Conservation (phyloP, 192 early-diverging fungal genomes). For the Coemansia sp. region DNA sequence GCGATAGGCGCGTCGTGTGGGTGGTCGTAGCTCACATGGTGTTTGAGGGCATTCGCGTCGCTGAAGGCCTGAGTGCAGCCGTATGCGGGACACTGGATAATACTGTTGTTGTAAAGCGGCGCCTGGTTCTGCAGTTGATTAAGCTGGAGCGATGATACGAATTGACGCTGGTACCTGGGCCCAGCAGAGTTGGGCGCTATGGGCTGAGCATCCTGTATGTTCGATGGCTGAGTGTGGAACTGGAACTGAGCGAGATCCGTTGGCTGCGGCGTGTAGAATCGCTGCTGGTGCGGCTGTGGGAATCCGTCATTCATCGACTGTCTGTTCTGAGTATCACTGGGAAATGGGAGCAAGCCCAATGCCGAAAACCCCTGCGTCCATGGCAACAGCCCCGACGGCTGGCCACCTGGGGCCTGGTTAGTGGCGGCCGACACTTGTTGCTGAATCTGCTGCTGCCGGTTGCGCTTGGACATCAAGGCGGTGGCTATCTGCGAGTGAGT, state of each 20-base stretch:
- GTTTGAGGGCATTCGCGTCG: constrained; percentile 45
- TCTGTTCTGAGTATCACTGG: neutral
- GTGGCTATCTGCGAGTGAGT: constrained; percentile 51
- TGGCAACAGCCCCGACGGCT: constrained; percentile 12
- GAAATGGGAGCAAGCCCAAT: constrained; percentile 27
- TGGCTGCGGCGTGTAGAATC: constrained; percentile 35
- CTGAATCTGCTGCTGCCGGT: constrained; percentile 19
- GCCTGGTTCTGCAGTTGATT: constrained; percentile 2
- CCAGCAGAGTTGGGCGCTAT: constrained; percentile 12
- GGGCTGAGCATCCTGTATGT: constrained; percentile 8
- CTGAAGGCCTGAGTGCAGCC: constrained; percentile 30
- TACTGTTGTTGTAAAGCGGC: constrained; percentile 15
- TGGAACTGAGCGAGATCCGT: constrained; percentile 48
- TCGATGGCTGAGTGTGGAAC: neutral
- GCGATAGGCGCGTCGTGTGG: constrained; percentile 13
- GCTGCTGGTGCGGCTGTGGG: constrained; percentile 18
- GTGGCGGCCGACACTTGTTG: constrained; percentile 5
- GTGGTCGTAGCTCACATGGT: constrained; percentile 47
- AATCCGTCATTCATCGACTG: constrained; percentile 15
- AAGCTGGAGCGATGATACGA: constrained; percentile 14
- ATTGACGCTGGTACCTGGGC: constrained; percentile 19
- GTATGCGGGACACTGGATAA: constrained; percentile 24
- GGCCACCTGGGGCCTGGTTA: constrained; percentile 1
- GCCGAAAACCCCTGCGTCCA: constrained; percentile 30
- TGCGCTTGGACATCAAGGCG: constrained; percentile 32